Percentiles rank a stretch among this genome's conserved stretches.
Conservation (phyloP, 2,329 filamentous ascomycete genomes). For the Plenodomus tracheiphilus region DNA sequence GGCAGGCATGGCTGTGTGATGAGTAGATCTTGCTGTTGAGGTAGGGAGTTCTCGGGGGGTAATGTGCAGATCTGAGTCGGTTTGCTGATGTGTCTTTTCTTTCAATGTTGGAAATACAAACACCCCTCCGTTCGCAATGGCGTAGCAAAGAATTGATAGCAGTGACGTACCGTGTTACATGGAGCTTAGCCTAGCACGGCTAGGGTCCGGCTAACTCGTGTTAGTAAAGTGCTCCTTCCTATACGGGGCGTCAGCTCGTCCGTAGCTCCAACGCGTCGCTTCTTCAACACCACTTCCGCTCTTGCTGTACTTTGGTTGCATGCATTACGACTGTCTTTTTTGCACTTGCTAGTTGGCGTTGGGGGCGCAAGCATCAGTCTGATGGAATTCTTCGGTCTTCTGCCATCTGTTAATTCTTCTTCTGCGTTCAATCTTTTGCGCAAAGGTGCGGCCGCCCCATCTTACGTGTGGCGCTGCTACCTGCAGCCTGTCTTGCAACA, state of each 20-base stretch:
- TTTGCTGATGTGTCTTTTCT: not conserved
- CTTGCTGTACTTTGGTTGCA: not conserved
- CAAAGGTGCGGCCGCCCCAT: too few species aligned
- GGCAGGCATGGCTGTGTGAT: conserved; percentile 7
- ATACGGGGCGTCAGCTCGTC: too few species aligned
- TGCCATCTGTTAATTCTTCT: not conserved
- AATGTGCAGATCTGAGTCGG: not conserved
- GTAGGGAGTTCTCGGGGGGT: too few species aligned
- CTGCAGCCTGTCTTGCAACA: too few species aligned
- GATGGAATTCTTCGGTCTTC: not conserved
- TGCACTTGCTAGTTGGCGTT: not conserved
- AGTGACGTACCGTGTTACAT: not conserved
- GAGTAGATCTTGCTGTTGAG: too few species aligned
- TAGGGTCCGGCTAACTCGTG: not conserved
- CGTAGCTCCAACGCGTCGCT: not conserved
- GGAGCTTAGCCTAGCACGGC: too few species aligned
- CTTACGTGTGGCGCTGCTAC: too few species aligned
- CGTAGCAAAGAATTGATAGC: not conserved
- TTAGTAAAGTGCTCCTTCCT: not conserved
- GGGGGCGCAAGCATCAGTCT: not conserved
- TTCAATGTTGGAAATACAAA: not conserved
- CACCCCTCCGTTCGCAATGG: not conserved
- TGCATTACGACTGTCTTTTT: not conserved
- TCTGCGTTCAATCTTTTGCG: too few species aligned
- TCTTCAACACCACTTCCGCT: not conserved